A percentile compares a stretch with the other conserved stretches of the same genome.
These are phyloP conservation scores for Lentinula lateritia DNA, from an alignment of 768 basidiomycete species.

Conservation along the genomic window DNA sequence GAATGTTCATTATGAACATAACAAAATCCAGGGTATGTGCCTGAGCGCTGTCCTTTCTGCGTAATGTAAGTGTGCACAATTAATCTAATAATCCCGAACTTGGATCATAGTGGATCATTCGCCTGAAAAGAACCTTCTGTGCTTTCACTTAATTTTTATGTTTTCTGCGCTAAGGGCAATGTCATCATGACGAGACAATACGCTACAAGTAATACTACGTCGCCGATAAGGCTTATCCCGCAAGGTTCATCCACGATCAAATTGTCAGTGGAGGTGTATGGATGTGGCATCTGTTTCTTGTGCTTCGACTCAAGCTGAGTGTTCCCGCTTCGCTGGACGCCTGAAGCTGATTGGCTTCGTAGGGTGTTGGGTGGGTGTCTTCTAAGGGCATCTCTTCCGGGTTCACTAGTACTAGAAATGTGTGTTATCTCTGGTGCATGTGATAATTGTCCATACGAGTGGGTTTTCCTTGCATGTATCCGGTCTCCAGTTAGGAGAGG, in stretches of 20 bases:
- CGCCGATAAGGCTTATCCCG: not conserved
- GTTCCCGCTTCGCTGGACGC: too few relatives aligned
- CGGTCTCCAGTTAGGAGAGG: too few relatives aligned
- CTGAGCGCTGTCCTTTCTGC: too few relatives aligned
- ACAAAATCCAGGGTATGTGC: too few relatives aligned
- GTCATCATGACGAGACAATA: not conserved
- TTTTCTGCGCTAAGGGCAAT: not conserved
- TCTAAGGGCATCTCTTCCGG: not conserved
- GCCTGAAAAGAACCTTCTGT: too few relatives aligned
- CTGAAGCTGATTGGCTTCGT: too few relatives aligned
- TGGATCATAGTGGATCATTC: too few relatives aligned
- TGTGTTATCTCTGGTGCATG: too few relatives aligned
- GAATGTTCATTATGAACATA: not conserved
- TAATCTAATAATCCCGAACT: not conserved
- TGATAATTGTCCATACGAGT: too few relatives aligned
- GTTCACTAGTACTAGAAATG: not conserved
- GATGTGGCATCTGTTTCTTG: not conserved
- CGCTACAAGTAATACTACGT: not conserved
- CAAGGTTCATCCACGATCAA: not conserved
- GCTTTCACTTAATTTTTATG: not conserved
- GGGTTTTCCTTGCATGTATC: too few relatives aligned
- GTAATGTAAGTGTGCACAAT: too few relatives aligned
- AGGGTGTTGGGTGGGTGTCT: not conserved
- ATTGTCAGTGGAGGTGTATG: not conserved
- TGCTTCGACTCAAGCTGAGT: too few relatives aligned